Conservation (phyloP, 2,329 filamentous ascomycete genomes). For the Ceratocystiopsis sp. region DNA sequence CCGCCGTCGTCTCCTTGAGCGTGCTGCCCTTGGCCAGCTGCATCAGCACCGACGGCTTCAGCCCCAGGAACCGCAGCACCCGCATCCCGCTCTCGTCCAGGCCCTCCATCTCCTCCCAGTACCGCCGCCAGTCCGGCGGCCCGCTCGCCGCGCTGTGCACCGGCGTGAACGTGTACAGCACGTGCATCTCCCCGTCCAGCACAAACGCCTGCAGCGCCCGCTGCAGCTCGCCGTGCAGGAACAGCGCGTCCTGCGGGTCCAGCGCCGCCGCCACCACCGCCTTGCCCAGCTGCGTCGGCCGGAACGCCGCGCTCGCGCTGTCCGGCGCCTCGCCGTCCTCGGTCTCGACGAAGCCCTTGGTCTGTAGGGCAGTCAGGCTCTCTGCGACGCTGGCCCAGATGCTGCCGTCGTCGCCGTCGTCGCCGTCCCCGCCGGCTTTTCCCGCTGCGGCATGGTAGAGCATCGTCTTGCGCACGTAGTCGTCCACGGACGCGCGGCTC, state of each 20-base stretch:
- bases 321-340: conserved; percentile 19
- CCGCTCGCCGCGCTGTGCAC: conserved; percentile 31
- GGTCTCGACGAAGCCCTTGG: conserved; percentile 28
- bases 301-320: conserved; percentile 25
- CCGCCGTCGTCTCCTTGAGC: conserved; percentile 43
- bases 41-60: conserved; percentile 50
- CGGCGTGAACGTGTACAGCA: conserved; percentile 62
- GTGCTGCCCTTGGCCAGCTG: conserved; percentile 47
- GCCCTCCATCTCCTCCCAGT: conserved; percentile 51
- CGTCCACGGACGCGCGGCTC: conserved; percentile 43
- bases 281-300: conserved; percentile 47
- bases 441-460: conserved; percentile 38
- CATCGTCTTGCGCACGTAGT: conserved; percentile 52
- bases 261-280: conserved; percentile 58
- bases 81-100: conserved; percentile 56
- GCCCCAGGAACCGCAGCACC: conserved; percentile 49
- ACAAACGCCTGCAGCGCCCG: conserved; percentile 56
- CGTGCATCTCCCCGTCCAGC: conserved; percentile 67
- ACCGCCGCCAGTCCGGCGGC: conserved; percentile 54
- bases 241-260: conserved; percentile 58
- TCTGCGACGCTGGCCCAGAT: conserved; percentile 30
- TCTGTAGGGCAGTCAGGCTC: conserved; percentile 26
- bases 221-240: conserved; percentile 51
- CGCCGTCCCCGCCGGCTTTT: conserved; percentile 20
- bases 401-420: neutral